Evolutionary conservation across 768 basidiomycete genomes (phyloP).

Genomic region (Mycena epipterygia): DNA sequence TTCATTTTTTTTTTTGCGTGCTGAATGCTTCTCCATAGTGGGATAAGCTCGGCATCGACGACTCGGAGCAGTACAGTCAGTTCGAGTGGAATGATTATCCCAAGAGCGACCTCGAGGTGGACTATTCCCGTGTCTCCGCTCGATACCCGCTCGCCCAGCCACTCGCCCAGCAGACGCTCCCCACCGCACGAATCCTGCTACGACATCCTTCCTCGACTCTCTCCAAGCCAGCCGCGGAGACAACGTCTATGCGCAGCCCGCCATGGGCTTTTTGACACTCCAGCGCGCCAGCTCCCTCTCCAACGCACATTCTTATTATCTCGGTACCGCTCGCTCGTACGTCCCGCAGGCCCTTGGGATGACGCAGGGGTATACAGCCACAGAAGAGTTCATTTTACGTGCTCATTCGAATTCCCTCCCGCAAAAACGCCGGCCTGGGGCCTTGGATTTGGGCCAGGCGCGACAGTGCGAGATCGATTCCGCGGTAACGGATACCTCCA

Average conservation of each 20-base stretch:
- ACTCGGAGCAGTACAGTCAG: neutral
- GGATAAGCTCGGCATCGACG: conserved; percentile 55
- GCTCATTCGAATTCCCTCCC: conserved; percentile 56
- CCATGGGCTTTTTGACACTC: conserved; percentile 28
- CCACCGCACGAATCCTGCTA: conserved; percentile 50
- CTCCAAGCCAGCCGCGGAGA: conserved; percentile 38
- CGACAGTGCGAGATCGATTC: conserved; percentile 36
- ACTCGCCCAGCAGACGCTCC: conserved; percentile 24
- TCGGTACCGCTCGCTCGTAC: conserved; percentile 10
- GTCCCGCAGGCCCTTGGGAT: conserved; percentile 28
- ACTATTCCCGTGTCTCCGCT: conserved; percentile 54
- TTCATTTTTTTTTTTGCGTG: conserved; percentile 3
- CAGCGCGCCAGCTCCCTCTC: conserved; percentile 24
- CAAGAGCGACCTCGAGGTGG: conserved; percentile 49
- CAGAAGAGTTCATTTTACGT: conserved; percentile 79
- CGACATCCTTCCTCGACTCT: conserved; percentile 55
- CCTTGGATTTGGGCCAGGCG: conserved; percentile 48
- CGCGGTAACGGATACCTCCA: conserved; percentile 48
- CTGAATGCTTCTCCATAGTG: conserved; percentile 52
- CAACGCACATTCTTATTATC: neutral
- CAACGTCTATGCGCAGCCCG: conserved; percentile 20
- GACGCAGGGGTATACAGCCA: conserved; percentile 68
- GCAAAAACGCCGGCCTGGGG: conserved; percentile 48
- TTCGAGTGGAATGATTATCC: conserved; percentile 24
- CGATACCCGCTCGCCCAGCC: conserved; percentile 22